Evolutionary conservation across 139 green algal species (phyloP), one percentile per base, ranked within the genome.

Genomic region (Helicosporidium sp.): DNA sequence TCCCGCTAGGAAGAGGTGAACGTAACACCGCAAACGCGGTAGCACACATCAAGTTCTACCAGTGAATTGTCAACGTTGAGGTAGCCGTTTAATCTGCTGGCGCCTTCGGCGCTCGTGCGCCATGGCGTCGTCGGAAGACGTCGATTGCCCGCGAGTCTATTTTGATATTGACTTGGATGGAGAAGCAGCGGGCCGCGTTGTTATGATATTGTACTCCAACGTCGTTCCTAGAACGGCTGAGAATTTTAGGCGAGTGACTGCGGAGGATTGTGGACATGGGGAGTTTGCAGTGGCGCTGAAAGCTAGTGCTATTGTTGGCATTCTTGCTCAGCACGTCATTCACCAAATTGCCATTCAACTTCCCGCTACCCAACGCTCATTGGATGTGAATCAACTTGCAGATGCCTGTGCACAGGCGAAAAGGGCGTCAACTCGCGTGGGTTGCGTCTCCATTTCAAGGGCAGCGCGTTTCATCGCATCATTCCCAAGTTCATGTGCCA

Each of bases 81-180:
- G n/a, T n/a, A n/a, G n/a, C n/a, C n/a, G n/a, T n/a, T n/a, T n/a
- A n/a, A n/a, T n/a, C n/a, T n/a, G n/a, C n/a, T n/a, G n/a, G n/a
- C n/a, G n/a, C n/a, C n/a, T n/a, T n/a, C n/a, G n/a, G n/a, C 31
- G 31, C 10, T 10, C 31, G 31, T 37, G 0, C 31, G 13, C 31
- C 31, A 37, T 37, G 31, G 31, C 31, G 10, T 10, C 10, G 10
- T 41, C n/a, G 15, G 41, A 41, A 6, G 48, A 57, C 16, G 19
- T 61, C 16, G 58, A 62, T 52, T 72, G 61, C 41, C 46, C 58
- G 6, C 60, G 65, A 46, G 79, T 95, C 3, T 95, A 65, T 67
- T 87, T 95, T 28, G 84, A 95, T 52, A 56, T 96, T 10, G 62
- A 54, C 6, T 70, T 93, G 36, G 83, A 65, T 18, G 81, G 74